Conservation (phyloP, 1,284 basidiomycete genomes). For the Entoloma clypeatum region DNA sequence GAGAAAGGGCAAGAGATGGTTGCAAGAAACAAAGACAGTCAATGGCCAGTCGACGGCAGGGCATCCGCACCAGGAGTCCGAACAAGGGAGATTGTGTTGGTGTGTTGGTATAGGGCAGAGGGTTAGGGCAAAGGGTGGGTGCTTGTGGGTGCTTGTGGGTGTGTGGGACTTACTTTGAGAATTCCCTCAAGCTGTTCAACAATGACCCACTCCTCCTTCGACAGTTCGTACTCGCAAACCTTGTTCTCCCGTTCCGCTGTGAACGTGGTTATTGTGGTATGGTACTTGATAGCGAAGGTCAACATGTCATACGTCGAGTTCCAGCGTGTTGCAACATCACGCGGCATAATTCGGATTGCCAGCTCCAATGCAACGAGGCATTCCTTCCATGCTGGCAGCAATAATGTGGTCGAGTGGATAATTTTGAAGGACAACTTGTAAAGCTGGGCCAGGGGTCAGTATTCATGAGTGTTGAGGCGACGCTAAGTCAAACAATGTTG, state of each 20-base stretch:
- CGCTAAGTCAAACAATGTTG: no score
- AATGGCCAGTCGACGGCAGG: conserved; percentile 1
- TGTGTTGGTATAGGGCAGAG: no score
- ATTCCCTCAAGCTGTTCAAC: conserved; percentile 21
- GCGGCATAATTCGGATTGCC: conserved; percentile 19
- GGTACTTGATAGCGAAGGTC: conserved; percentile 20
- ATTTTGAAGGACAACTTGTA: conserved; percentile 24
- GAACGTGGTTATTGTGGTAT: conserved; percentile 14
- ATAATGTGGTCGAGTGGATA: conserved; percentile 26
- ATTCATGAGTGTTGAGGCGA: no score
- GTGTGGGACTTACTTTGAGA: conserved; percentile 17
- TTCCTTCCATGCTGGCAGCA: conserved; percentile 25
- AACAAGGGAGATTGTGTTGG: no score
- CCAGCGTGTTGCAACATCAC: conserved; percentile 29
- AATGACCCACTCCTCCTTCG: conserved; percentile 16
- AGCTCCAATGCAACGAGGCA: conserved; percentile 14
- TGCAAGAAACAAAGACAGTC: neutral
- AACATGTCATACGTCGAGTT: conserved; percentile 31
- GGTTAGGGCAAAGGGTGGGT: no score
- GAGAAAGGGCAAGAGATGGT: no score
- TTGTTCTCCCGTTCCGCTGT: conserved; percentile 13
- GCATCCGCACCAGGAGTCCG: neutral
- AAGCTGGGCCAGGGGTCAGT: no score
- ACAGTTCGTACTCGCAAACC: conserved; percentile 16
- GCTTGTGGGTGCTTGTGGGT: no score